These are phyloP conservation scores for Lindgomyces ingoldianus DNA, from an alignment of 495 filamentous ascomycete genomes.

Conservation along the genomic window DNA sequence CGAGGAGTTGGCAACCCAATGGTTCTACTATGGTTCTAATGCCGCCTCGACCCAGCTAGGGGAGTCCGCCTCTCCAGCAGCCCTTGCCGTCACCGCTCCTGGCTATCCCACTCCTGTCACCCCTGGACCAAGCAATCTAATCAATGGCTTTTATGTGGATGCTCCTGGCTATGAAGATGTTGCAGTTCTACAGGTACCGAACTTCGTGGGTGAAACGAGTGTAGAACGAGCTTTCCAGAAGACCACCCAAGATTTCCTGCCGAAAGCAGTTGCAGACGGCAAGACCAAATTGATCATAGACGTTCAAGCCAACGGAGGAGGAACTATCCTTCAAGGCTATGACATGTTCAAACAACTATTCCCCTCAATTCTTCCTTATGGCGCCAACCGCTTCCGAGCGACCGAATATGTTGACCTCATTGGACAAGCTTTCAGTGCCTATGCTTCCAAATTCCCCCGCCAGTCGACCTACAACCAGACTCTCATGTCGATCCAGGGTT, in stretches of 20 bases:
- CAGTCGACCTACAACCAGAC: not conserved
- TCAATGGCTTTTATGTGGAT: slow-evolving; percentile 53
- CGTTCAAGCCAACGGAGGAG: slow-evolving; percentile 42
- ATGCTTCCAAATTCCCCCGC: slow-evolving; percentile 25
- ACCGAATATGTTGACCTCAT: slow-evolving; percentile 50
- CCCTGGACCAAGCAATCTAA: slow-evolving; percentile 45
- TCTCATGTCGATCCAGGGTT: slow-evolving; percentile 1
- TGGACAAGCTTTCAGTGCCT: slow-evolving; percentile 48
- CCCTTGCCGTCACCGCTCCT: slow-evolving; percentile 11
- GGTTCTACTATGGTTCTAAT: slow-evolving; percentile 14
- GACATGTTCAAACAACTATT: slow-evolving; percentile 51
- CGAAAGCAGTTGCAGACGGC: slow-evolving; percentile 41
- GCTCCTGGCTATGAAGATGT: slow-evolving; percentile 51
- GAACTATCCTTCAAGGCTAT: slow-evolving; percentile 44
- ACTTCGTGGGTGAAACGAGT: slow-evolving; percentile 30
- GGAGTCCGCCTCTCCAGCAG: not conserved
- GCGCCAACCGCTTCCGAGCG: slow-evolving; percentile 50
- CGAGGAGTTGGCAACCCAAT: slow-evolving; percentile 17
- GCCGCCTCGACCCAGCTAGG: not conserved
- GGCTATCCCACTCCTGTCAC: slow-evolving; percentile 57
- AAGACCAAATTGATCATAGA: slow-evolving; percentile 46
- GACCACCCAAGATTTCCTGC: slow-evolving; percentile 46
- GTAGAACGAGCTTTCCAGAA: slow-evolving; percentile 45
- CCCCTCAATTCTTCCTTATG: slow-evolving; percentile 49
- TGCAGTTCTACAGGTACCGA: slow-evolving; percentile 47